These are phyloP conservation scores for Colletotrichum incanum DNA, from an alignment of 2,329 filamentous ascomycete species.

Conservation along the genomic window DNA sequence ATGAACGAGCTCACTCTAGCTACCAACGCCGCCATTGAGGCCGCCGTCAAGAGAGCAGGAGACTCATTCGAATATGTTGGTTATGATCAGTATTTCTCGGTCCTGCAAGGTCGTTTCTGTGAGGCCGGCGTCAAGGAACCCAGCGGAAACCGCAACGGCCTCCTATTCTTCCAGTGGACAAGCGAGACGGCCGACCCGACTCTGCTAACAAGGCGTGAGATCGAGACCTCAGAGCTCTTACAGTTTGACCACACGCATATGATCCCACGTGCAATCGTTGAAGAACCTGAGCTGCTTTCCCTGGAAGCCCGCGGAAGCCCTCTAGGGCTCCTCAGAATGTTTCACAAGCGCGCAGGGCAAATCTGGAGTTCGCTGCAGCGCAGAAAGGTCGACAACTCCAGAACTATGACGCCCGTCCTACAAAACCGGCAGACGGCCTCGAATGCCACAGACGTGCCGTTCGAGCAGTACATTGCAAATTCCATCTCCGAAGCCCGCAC, in stretches of 20 bases:
- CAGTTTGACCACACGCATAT: too few relatives aligned
- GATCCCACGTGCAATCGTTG: too few relatives aligned
- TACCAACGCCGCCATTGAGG: not conserved
- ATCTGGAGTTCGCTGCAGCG: too few relatives aligned
- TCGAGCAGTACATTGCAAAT: not conserved
- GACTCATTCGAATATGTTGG: not conserved
- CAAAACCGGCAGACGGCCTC: not conserved
- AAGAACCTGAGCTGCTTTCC: too few relatives aligned
- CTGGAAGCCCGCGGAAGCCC: too few relatives aligned
- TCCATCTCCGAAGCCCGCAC: not conserved
- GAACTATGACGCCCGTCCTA: not conserved
- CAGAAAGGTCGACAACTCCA: too few relatives aligned
- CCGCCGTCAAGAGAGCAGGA: slow-evolving; percentile 5
- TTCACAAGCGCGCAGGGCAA: too few relatives aligned
- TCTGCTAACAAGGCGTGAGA: not conserved
- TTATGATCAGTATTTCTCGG: slow-evolving; percentile 1
- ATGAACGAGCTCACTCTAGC: slow-evolving; percentile 6
- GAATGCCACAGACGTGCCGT: not conserved
- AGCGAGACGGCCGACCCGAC: not conserved
- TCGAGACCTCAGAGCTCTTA: not conserved
- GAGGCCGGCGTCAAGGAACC: not conserved
- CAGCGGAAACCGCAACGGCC: not conserved
- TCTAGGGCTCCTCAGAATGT: too few relatives aligned
- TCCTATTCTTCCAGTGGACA: not conserved
- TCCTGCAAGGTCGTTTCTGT: slow-evolving; percentile 5